Base-by-base conservation (phyloP, 2,329 filamentous ascomycete genomes). In the Zalaria sp. region DNA sequence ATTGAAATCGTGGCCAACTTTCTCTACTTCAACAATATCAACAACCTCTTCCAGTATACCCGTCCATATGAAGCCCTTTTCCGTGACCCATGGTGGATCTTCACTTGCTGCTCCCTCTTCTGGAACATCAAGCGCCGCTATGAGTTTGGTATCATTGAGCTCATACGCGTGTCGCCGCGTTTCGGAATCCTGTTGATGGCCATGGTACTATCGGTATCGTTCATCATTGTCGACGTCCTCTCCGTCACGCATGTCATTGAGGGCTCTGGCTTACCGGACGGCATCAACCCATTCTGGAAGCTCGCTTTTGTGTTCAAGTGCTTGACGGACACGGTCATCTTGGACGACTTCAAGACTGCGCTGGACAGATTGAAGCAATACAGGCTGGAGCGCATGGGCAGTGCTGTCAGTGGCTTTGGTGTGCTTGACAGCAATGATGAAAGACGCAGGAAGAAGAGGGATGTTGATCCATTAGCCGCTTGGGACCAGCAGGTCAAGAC, bases 211-310 rank as follows among this genome's bases (percentile, higher is more conserved):
- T 75, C 71, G 34, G 68, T 81, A 35, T 53, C 67, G 26, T 81
- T 81, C 53, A 73, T 80, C 42, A 51, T 79, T 18, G 53, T 79
- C 42, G 78, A 82, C 50, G 69, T 79, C 8, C 63, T 74, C 10
- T 71, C 73, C 6, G 77, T 80, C 1, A 73, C 75, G 0, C 59
- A 62, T 3, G 57, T 56, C 5, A 49, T 60, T 25, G 40, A 47
- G 25, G 47, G 46, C 11, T 41, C 41, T 28, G 42, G 40, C 27
- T 35, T 40, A 5, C 44, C 58, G 1, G 71, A 71, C 5, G 74
- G 74, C n/a, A 72, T 80, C 50, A 77, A 80, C 51, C 76, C 76
- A 0, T 80, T 78, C 54, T 80, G 76, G 76, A 77, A 74, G 66
- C 53, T 78, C 7, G 68, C 71, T 0, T 74, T 78, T 37, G 69